Conservation (phyloP, 1,284 basidiomycete genomes). For the Austroboletus sp. region DNA sequence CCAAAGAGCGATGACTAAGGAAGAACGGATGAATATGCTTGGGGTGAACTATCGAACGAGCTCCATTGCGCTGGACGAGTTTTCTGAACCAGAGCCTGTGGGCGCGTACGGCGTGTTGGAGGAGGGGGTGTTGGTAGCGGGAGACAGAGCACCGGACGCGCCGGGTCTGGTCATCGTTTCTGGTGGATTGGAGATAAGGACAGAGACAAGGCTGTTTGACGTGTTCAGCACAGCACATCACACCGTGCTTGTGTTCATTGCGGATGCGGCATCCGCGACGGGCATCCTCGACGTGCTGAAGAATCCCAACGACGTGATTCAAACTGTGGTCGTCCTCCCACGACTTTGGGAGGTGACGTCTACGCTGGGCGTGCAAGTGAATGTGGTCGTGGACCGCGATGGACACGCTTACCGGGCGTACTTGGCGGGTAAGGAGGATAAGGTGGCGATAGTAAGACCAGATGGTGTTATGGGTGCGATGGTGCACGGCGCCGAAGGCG, state of each 20-base stretch:
- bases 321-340: constrained; percentile 18
- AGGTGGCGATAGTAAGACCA: constrained; percentile 31
- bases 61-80: constrained; percentile 29
- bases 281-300: constrained; percentile 9
- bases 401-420: constrained; percentile 24
- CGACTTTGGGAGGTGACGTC: too few species aligned
- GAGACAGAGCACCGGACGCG: constrained; percentile 23
- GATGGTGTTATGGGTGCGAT: constrained; percentile 37
- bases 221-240: constrained; percentile 20
- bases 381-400: constrained; percentile 12
- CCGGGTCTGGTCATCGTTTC: constrained; percentile 7
- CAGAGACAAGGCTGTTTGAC: constrained; percentile 21
- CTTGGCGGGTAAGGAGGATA: constrained; percentile 9
- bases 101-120: constrained; percentile 15
- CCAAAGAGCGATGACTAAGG: constrained; percentile 4
- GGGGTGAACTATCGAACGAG: constrained; percentile 34
- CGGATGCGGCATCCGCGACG: constrained; percentile 1
- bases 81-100: constrained; percentile 1
- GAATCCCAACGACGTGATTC: background rate
- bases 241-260: constrained; percentile 23
- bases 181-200: background rate
- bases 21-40: constrained; percentile 25
- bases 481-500: constrained; percentile 26
- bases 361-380: too few species aligned
- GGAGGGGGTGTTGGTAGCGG: constrained; percentile 13